These are phyloP conservation scores for Nicotiana paniculata DNA, from an alignment of 257 asterid species.

Conservation along the genomic window DNA sequence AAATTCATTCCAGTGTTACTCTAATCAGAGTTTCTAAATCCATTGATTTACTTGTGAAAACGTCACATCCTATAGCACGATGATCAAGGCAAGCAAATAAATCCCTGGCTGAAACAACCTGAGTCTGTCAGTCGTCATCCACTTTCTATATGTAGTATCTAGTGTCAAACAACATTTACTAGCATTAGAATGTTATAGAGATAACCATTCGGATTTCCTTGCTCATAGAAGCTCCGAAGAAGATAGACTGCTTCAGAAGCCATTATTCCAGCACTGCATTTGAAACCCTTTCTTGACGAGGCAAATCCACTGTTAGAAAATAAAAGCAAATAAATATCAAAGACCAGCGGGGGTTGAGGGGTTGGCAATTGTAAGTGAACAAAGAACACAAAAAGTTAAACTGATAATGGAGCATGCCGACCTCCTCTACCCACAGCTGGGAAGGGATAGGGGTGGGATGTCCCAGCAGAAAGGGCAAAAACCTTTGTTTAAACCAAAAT, in stretches of 20 bases:
- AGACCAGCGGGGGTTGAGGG: background rate
- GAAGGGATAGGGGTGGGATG: background rate
- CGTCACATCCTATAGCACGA: background rate
- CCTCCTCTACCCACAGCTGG: background rate
- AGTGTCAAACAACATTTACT: background rate
- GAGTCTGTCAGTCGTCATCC: background rate
- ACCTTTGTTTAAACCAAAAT: background rate
- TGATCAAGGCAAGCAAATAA: background rate
- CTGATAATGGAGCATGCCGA: background rate
- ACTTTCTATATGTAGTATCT: background rate
- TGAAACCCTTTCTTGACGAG: constrained; percentile 45
- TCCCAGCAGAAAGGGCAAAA: background rate
- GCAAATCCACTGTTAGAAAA: constrained; percentile 22
- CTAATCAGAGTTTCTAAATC: background rate
- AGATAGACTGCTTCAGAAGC: constrained; percentile 72
- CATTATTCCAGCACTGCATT: constrained; percentile 82
- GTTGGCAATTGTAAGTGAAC: background rate
- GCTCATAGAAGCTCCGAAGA: constrained; percentile 79
- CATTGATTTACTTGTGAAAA: background rate
- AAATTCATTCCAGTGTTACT: background rate
- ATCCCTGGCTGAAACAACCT: background rate
- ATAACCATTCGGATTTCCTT: constrained; percentile 76
- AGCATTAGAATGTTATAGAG: constrained; percentile 22
- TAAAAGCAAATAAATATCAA: background rate
- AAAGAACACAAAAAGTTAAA: background rate